Conservation (phyloP, 176 grass and related monocot genomes). For the Phyllostachys edulis region DNA sequence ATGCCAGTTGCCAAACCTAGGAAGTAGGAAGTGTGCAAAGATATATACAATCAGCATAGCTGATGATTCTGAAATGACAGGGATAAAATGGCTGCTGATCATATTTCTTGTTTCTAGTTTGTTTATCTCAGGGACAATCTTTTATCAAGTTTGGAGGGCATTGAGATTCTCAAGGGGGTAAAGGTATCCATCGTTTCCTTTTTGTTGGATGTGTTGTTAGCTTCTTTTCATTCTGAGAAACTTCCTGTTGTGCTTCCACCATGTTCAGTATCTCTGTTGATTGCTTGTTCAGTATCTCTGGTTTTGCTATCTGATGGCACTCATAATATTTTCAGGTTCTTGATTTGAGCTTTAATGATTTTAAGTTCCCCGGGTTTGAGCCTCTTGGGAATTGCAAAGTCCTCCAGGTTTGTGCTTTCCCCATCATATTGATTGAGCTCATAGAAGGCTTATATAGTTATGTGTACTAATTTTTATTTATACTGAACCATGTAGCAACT, state of each 20-base stretch:
- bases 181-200: slow-evolving; percentile 60
- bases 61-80: background rate
- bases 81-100: slow-evolving; percentile 1
- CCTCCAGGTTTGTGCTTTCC: slow-evolving; percentile 67
- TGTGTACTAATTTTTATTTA: slow-evolving; percentile 40
- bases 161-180: slow-evolving; percentile 77
- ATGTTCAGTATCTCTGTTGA: background rate
- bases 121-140: slow-evolving; percentile 97
- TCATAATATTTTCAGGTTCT: slow-evolving; percentile 62
- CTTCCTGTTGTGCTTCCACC: background rate
- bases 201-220: slow-evolving; percentile 12
- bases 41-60: slow-evolving; percentile 2
- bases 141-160: slow-evolving; percentile 86
- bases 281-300: slow-evolving; percentile 10
- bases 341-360: slow-evolving; percentile 99
- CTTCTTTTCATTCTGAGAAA: background rate
- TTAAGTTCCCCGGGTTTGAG: slow-evolving; percentile 77
- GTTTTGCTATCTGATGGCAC: slow-evolving; percentile 17
- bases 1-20: slow-evolving; percentile 8
- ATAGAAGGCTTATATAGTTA: slow-evolving; percentile 13
- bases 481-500: slow-evolving; percentile 76
- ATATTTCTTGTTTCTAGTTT: slow-evolving; percentile 62
- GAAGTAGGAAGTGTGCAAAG: background rate
- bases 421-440: slow-evolving; percentile 29
- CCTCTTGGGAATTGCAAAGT: slow-evolving; percentile 81